Evolutionary conservation across 495 filamentous ascomycete genomes (phyloP).

Genomic region (Penicillium simplicissimum): DNA sequence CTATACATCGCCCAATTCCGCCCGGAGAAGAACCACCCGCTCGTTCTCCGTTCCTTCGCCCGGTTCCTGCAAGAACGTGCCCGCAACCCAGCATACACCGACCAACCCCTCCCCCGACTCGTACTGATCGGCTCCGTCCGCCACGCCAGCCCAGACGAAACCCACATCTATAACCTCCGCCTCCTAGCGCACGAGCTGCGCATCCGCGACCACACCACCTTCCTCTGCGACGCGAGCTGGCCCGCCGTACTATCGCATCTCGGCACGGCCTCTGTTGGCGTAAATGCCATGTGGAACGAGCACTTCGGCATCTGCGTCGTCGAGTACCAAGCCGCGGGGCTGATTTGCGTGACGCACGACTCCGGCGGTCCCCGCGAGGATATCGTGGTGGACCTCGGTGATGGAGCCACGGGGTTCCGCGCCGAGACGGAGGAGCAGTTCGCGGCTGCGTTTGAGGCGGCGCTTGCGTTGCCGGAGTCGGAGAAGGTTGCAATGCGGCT

Average conservation of each 20-base stretch:
- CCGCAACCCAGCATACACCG: constrained; percentile 44
- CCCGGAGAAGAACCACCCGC: constrained; percentile 91
- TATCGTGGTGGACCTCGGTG: constrained; percentile 80
- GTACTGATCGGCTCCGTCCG: constrained; percentile 87
- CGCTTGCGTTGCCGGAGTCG: constrained; percentile 63
- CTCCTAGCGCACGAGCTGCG: constrained; percentile 84
- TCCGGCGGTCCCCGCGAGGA: constrained; percentile 90
- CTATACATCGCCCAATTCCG: constrained; percentile 97
- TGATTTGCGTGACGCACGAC: constrained; percentile 89
- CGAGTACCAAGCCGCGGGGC: constrained; percentile 93
- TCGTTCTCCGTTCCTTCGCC: constrained; percentile 82
- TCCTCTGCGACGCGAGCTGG: constrained; percentile 88
- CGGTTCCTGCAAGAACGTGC: constrained; percentile 58
- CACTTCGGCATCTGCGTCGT: constrained; percentile 99
- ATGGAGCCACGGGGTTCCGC: constrained; percentile 80
- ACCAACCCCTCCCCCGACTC: constrained; percentile 49
- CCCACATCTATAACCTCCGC: constrained; percentile 86
- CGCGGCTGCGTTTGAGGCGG: constrained; percentile 73
- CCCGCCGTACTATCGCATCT: constrained; percentile 79
- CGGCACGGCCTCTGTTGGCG: constrained; percentile 70
- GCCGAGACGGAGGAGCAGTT: constrained; percentile 76
- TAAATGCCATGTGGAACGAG: constrained; percentile 99
- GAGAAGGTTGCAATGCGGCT: constrained; percentile 70
- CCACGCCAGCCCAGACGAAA: constrained; percentile 73
- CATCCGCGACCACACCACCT: constrained; percentile 79